Evolutionary conservation across 768 basidiomycete genomes (phyloP).

Genomic region (Kwoniella sp.): DNA sequence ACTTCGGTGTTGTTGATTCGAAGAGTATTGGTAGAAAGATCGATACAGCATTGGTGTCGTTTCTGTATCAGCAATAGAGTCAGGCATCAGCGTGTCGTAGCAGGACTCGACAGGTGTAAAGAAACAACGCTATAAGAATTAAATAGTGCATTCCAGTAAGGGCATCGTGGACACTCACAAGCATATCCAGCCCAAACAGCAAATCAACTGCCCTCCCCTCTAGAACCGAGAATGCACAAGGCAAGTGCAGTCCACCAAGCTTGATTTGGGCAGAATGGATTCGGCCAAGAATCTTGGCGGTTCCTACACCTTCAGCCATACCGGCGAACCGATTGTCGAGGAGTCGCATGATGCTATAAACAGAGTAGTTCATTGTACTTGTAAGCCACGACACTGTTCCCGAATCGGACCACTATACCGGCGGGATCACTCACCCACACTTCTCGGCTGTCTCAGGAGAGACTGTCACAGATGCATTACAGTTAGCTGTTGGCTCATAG

Average conservation of each 20-base stretch:
- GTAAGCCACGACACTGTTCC: too few species aligned
- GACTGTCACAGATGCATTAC: constrained; percentile 60
- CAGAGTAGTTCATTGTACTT: too few species aligned
- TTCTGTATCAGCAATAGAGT: too few species aligned
- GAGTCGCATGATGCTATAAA: constrained; percentile 95
- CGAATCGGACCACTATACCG: too few species aligned
- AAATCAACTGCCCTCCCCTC: constrained; percentile 94
- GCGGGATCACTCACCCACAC: constrained; percentile 80
- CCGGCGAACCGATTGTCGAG: constrained; percentile 84
- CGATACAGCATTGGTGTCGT: constrained; percentile 93
- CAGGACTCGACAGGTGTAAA: too few species aligned
- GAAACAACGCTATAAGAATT: too few species aligned
- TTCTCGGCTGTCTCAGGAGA: constrained; percentile 87
- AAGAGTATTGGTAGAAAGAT: constrained; percentile 82
- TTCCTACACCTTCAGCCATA: constrained; percentile 90
- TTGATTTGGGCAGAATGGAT: constrained; percentile 93
- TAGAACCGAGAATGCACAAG: constrained; percentile 92
- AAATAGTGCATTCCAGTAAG: too few species aligned
- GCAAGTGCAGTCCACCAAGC: constrained; percentile 75
- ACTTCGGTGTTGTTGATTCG: constrained; percentile 92
- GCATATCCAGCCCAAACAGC: constrained; percentile 98
- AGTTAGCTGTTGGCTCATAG: neutral
- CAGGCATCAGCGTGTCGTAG: too few species aligned
- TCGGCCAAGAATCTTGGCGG: constrained; percentile 87
- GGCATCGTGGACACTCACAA: constrained; percentile 54